Base-by-base conservation (phyloP, 2,329 filamentous ascomycete genomes). In the Nigrospora oryzae region DNA sequence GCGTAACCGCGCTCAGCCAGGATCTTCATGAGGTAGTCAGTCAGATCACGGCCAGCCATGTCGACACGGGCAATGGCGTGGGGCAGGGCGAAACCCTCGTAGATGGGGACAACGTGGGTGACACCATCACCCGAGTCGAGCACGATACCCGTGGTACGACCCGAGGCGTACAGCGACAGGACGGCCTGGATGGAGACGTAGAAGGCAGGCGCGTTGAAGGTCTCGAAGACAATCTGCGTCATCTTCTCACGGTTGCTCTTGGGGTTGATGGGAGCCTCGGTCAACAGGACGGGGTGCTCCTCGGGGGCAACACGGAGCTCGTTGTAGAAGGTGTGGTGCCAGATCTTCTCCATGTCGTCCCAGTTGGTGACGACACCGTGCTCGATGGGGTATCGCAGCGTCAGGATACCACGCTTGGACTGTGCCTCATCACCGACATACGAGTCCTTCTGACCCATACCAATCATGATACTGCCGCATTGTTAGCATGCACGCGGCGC, bases 221-320 rank as follows among this genome's bases (percentile, higher is more conserved):
- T 98, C 84, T 98, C 93, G 80, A 98, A 98, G 71, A 98, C 90
- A 59, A 98, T 98, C 80, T 98, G 93, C 62, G 93, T 97, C 93
- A 98, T 98, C 89, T 98, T 98, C 83, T 98, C 93, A 84, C 93
- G 88, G 83, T 98, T 98, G 79, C 88, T 95, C 84, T 97, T 97
- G 73, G 93, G 93, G 85, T 98, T 98, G 85, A 98, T 97, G 61
- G 93, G 93, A 63, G 93, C 93, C 81, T 98, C 93, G 62, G 93
- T 98, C 72, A 98, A 83, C 68, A 98, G 84, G 69, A 97, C 90
- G 63, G 93, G 93, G 84, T 98, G 93, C 86, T 98, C 93, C 83
- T 98, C 93, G 63, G 93, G 93, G 63, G 93, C 93, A 57, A 98
- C 93, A 91, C 93, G 91, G 68, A 98, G 83, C 82, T 98, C 93